Evolutionary conservation across 805 yeast species (phyloP).

Genomic region (Clavispora carvajalis): DNA sequence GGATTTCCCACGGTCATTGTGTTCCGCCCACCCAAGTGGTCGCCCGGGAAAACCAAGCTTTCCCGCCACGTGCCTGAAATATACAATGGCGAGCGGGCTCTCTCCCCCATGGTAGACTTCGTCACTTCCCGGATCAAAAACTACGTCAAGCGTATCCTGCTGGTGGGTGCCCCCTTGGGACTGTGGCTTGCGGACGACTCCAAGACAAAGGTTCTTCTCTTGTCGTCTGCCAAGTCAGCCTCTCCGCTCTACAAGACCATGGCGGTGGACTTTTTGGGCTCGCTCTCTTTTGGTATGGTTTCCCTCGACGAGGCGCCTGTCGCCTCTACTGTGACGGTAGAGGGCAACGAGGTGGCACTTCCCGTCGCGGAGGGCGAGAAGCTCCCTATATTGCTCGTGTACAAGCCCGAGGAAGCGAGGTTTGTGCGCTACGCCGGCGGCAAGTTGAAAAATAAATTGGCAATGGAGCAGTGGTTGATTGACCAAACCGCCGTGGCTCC

Average conservation of each 20-base stretch:
- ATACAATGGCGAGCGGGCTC: constrained; percentile 58
- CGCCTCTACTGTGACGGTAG: constrained; percentile 9
- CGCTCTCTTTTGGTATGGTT: constrained; percentile 43
- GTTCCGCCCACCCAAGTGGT: constrained; percentile 73
- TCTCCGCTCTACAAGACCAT: constrained; percentile 58
- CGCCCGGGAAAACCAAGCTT: constrained; percentile 16
- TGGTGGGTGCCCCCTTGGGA: constrained; percentile 17
- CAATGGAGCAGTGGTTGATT: constrained; percentile 30
- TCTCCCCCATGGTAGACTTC: constrained; percentile 50
- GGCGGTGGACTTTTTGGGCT: constrained; percentile 62
- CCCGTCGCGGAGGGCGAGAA: constrained; percentile 14
- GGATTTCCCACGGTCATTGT: constrained; percentile 85
- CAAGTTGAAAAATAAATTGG: constrained; percentile 25
- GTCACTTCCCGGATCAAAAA: constrained; percentile 57
- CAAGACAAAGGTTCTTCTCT: constrained; percentile 42
- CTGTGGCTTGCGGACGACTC: constrained; percentile 26
- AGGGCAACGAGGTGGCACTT: constrained; percentile 18
- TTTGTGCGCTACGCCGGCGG: constrained; percentile 20
- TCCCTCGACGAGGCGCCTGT: constrained; percentile 14
- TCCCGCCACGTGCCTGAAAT: constrained; percentile 46
- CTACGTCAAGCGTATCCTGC: constrained; percentile 50
- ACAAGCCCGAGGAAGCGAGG: constrained; percentile 14
- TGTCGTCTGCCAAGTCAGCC: constrained; percentile 45
- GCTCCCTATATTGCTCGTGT: constrained; percentile 26
- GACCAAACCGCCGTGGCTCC: constrained; percentile 29